These are phyloP conservation scores for Nitzschia palea DNA, from an alignment of 108 stramenopile species.

Conservation along the genomic window DNA sequence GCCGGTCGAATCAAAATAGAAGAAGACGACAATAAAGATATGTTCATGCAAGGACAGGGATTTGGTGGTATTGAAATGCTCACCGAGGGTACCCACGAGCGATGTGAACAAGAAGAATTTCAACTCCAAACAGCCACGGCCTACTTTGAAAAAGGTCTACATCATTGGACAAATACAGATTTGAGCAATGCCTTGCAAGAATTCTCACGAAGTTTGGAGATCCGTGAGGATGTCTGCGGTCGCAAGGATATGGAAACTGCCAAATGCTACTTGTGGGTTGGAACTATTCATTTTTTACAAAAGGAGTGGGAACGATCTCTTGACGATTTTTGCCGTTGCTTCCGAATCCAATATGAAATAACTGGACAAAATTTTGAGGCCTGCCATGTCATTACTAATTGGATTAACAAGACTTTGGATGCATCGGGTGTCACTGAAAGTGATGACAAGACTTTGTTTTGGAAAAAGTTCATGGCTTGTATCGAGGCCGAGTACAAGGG, in stretches of 20 bases:
- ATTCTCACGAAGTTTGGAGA: conserved; percentile 2
- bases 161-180: not conserved
- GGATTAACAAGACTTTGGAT: conserved; percentile 20
- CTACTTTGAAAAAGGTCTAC: not conserved
- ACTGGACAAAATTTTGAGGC: not conserved
- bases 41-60: not conserved
- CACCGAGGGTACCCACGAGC: not conserved
- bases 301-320: conserved; percentile 4
- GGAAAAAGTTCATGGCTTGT: conserved; percentile 8
- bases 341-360: conserved; percentile 8
- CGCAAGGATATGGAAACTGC: not conserved
- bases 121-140: conserved; percentile 2
- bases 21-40: not conserved
- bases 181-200: not conserved
- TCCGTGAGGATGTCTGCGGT: conserved; percentile 8
- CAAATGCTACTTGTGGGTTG: conserved; percentile 15
- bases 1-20: not conserved
- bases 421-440: not conserved
- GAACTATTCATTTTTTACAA: conserved; percentile 8
- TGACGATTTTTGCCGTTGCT: conserved; percentile 7
- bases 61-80: not conserved
- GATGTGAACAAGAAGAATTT: conserved; percentile 3
- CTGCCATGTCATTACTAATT: not conserved
- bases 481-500: conserved; percentile 4
- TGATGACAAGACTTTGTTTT: not conserved